Conservation (phyloP, 257 asterid genomes). For the Verbascum thapsus region DNA sequence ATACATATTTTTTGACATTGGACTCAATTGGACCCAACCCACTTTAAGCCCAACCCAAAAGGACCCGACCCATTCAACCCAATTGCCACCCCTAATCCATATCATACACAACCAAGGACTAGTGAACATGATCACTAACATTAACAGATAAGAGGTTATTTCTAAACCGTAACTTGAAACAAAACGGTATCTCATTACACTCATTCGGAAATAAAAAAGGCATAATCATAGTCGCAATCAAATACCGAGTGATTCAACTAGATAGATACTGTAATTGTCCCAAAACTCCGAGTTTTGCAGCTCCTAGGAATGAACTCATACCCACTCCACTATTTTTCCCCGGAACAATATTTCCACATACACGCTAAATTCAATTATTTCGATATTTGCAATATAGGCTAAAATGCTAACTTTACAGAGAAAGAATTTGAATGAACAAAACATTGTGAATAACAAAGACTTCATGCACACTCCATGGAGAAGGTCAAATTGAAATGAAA, state of each 20-base stretch:
- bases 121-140: too few relatives aligned
- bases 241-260: background rate
- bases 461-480: too few relatives aligned
- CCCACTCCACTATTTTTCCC: background rate
- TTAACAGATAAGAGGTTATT: too few relatives aligned
- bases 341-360: background rate
- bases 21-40: too few relatives aligned
- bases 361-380: background rate
- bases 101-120: too few relatives aligned
- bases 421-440: background rate
- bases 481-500: too few relatives aligned
- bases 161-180: too few relatives aligned
- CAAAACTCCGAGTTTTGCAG: background rate
- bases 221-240: background rate
- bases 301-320: background rate
- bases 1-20: too few relatives aligned
- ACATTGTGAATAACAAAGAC: background rate
- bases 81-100: too few relatives aligned
- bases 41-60: too few relatives aligned
- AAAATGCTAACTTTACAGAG: background rate
- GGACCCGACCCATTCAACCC: too few relatives aligned
- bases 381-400: too few relatives aligned
- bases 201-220: conserved; percentile 6
- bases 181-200: background rate
- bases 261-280: background rate